Evolutionary conservation across 371 early-diverging fungal species (phyloP), one percentile per base, ranked within the genome.

Genomic region (Capniomyces stellatus): DNA sequence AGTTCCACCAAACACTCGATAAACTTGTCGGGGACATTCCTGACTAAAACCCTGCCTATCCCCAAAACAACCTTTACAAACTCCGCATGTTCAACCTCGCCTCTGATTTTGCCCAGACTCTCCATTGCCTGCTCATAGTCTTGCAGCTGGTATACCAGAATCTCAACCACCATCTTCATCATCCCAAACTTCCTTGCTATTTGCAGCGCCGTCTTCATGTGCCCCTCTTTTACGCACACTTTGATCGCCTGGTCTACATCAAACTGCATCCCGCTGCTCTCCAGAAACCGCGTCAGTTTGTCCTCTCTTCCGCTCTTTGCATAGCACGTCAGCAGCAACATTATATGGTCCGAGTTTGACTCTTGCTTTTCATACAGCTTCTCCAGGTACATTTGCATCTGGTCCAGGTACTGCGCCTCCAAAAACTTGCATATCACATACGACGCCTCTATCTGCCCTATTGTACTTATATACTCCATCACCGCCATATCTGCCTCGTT

Each of bases 361-460:
- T 90, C 69, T 0, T 82, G 77, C 22, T 77, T 71, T 0, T 82
- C 77, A 62, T 94, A 92, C 0, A 94, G 73, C 54, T 82, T 82
- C 70, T 92, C 87, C 21, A 94, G 72, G 59, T 90, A 94, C 27
- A 77, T 75, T 1, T 89, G 85, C 56, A 96, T 66, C 54, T 87
- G 86, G 59, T 82, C 82, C 23, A 93, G 84, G 19, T 91, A 71
- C 66, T 94, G 92, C 0, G 90, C 92, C 62, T 93, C 93, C 55
- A 94, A 65, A 64, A 85, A 93, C 81, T 93, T 92, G 60, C 89
- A 73, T 60, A 96, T 93, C 15, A 94, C 82, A 63, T 91, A 92
- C 2, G 87, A 87, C 0, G 94, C 92, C 64, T 94, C 94, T 15
- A 96, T 69, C n/a, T 90, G 77, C 1, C 89, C 89, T 31, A 94